Evolutionary conservation across 495 filamentous ascomycete genomes (phyloP), one percentile per base, ranked within the genome.

Genomic region (Margaritispora aquatica): DNA sequence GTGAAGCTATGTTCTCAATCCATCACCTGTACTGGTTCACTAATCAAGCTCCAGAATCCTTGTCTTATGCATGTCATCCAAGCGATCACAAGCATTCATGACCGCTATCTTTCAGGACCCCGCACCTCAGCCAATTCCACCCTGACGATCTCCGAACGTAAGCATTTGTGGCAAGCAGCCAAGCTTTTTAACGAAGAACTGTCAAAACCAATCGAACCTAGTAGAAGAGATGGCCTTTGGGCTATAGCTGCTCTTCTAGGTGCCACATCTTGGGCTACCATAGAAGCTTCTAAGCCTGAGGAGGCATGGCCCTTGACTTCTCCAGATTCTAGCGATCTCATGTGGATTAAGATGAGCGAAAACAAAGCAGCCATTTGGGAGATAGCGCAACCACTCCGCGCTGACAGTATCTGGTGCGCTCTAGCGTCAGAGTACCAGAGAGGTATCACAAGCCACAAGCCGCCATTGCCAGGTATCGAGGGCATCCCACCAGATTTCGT

Each of bases 221-320:
- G 52, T 0, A 60, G 69, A 1, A 66, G 70, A 24, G 74, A 78
- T 54, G 63, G 70, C n/a, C 51, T 78, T 29, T 76, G 68, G 70
- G 67, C 63, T 13, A 65, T 67, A 1, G 67, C 71, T 7, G 66
- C 66, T 21, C 34, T 76, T 11, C 63, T 75, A 17, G 66, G 72
- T 31, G 59, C 59, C 54, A 63, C 65, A 2, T 61, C 67, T 44
- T 67, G 75, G 29, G 68, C 70, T 26, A 63, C 64, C 36, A 63
- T 75, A 51, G 70, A 73, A 21, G 62, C 66, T 9, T 47, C 52
- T 4, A 68, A 59, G 11, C 55, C 69, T 2, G 65, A 69, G 51
- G 61, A 69, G 20, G 63, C 70, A 24, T 76, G 74, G 74, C 75
- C 74, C 2, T 65, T 78, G 20, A 65, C 62, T 41, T 51, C 64